Base-by-base conservation (phyloP, 2,329 filamentous ascomycete species). In the Penicillium sp. region DNA sequence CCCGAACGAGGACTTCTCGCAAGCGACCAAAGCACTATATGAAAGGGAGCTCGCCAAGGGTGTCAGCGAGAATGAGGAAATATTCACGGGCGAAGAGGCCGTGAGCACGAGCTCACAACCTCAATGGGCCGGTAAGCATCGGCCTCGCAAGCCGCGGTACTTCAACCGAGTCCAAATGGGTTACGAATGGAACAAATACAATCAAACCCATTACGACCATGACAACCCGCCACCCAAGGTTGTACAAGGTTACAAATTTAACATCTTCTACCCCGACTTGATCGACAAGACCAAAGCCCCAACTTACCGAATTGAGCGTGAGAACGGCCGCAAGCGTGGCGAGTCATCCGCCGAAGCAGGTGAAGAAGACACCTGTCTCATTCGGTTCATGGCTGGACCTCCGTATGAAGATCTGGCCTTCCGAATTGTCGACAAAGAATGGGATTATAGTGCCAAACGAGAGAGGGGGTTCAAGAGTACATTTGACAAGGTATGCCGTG, bases 101-200 rank as follows among this genome's bases (percentile, higher is more conserved):
- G 86, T 96, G 26, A 78, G 82, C 32, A 84, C 83, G 10, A 76
- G 78, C 5, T 78, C 82, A 3, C 85, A 85, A 62, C 88, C 90
- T 4, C 84, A 87, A 61, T 96, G 92, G 92, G 87, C 88, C 6
- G 85, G 86, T 70, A 92, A 93, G 74, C 89, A 96, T 74, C 85
- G 89, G 38, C 92, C 93, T 8, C 85, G 94, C 61, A 99, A 97
- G 76, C 94, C 94, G 13, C 86, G 89, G 58, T 97, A 97, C 77
- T 99, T 99, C 82, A 97, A 97, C 72, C 88, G 94, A 39, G 92
- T 97, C 45, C 92, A 96, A 74, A 97, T 97, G 90, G 94, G 94
- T 51, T 99, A 97, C 74, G 94, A 99, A 74, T 99, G 94, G 94
- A 99, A 99, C 81, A 99, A 99, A 76, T 99, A 99, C 82, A 99